These are phyloP conservation scores for Ascochyta clinopodiicola DNA, from an alignment of 2,329 filamentous ascomycete species.

Conservation along the genomic window DNA sequence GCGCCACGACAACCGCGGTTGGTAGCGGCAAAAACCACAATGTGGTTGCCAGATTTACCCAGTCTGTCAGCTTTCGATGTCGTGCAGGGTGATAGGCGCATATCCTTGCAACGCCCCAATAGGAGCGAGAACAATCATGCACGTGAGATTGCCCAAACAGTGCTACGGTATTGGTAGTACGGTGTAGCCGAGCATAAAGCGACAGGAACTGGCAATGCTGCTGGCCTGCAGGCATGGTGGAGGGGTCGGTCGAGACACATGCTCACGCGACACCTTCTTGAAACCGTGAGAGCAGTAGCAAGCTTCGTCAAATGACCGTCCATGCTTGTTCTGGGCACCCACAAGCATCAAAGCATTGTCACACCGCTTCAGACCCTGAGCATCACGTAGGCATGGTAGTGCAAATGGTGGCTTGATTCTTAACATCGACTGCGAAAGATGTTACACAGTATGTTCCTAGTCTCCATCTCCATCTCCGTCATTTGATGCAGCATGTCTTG, in stretches of 20 bases:
- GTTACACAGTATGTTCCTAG: background rate
- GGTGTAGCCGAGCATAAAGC: background rate
- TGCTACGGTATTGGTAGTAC: background rate
- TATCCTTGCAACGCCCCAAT: background rate
- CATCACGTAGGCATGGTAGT: slow-evolving; percentile 22
- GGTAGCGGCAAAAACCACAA: slow-evolving; percentile 7
- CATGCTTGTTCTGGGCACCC: slow-evolving; percentile 1
- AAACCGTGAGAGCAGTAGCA: background rate
- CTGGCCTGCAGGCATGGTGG: background rate
- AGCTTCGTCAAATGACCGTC: background rate
- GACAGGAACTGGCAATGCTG: background rate
- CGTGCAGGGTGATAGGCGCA: background rate
- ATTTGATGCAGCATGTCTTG: background rate
- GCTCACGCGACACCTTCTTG: slow-evolving; percentile 33
- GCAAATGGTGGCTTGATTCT: slow-evolving; percentile 18
- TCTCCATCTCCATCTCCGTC: background rate
- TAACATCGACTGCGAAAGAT: slow-evolving; percentile 11
- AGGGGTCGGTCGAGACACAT: slow-evolving; percentile 19
- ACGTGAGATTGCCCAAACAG: background rate
- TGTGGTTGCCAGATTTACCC: background rate
- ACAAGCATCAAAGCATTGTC: slow-evolving; percentile 18
- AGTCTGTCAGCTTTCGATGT: background rate
- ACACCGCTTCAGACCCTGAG: slow-evolving; percentile 35
- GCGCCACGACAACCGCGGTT: slow-evolving; percentile 5
- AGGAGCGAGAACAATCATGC: background rate